Percentiles rank a stretch among this genome's conserved stretches.
These are phyloP conservation scores for Fraxinus ornus DNA, from an alignment of 305 asterid genomes.

Conservation along the genomic window DNA sequence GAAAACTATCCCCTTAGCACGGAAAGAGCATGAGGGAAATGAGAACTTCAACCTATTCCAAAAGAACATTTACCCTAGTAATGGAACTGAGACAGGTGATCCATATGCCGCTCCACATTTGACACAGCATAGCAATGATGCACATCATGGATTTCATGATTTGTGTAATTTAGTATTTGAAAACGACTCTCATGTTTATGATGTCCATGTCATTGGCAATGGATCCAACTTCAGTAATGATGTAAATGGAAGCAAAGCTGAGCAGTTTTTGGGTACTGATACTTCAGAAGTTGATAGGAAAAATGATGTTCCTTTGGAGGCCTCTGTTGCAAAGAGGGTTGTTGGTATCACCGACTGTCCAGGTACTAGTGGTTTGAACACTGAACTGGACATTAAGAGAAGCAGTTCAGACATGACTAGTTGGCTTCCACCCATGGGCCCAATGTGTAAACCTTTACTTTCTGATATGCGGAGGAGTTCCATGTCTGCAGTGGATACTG, in stretches of 20 bases:
- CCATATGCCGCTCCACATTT: slow-evolving; percentile 15
- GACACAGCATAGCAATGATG: slow-evolving; percentile 28
- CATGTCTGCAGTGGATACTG: slow-evolving; percentile 46
- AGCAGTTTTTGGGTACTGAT: slow-evolving; percentile 9
- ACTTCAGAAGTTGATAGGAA: slow-evolving; percentile 12
- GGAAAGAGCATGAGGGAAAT: slow-evolving; percentile 25
- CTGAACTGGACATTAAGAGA: slow-evolving; percentile 36
- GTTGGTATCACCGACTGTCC: slow-evolving; percentile 17
- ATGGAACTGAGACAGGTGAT: slow-evolving; percentile 28
- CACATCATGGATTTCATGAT: slow-evolving; percentile 17
- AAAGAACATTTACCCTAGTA: slow-evolving; percentile 34
- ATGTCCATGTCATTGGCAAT: slow-evolving; percentile 42
- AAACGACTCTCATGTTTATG: slow-evolving; percentile 34
- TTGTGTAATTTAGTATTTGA: slow-evolving; percentile 21
- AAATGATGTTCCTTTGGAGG: slow-evolving; percentile 26
- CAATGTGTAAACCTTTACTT: slow-evolving; percentile 28
- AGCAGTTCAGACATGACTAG: slow-evolving; percentile 33
- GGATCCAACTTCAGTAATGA: slow-evolving; percentile 8
- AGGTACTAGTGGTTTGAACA: slow-evolving; percentile 26
- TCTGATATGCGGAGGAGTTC: slow-evolving; percentile 44
- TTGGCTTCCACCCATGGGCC: slow-evolving; percentile 60
- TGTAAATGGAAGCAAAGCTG: slow-evolving; percentile 13
- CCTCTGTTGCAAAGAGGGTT: slow-evolving; percentile 26
- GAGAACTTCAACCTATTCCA: slow-evolving; percentile 27
- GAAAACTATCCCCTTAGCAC: slow-evolving; percentile 17